phyloP scores from a whole-genome alignment of 352 stramenopile species.

The Phytophthora pistaciae region DNA sequence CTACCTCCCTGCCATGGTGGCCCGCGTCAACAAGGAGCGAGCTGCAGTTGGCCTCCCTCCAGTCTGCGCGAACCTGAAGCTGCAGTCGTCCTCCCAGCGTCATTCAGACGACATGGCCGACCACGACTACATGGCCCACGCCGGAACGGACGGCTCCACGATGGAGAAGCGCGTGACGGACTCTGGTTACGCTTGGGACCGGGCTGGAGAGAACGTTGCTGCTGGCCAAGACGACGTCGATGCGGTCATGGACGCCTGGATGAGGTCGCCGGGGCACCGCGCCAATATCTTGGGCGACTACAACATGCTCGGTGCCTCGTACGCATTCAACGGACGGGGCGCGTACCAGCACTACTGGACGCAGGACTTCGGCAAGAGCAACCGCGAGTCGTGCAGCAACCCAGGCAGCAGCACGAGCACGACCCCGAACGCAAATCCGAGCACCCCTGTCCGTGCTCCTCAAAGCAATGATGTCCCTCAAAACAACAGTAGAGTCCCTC shows the following conservation, averaged over 20 bases:
- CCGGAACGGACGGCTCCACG: conserved; percentile 45
- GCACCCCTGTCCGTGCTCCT: neutral
- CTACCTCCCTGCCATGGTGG: conserved; percentile 38
- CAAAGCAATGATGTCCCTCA: neutral
- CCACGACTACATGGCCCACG: conserved; percentile 59
- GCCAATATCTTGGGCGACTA: conserved; percentile 41
- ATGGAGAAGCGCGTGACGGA: conserved; percentile 46
- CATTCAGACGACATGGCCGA: conserved; percentile 47
- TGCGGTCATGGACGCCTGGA: conserved; percentile 48
- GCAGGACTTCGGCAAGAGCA: conserved; percentile 49
- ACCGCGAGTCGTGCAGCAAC: conserved; percentile 37
- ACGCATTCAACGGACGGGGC: conserved; percentile 27
- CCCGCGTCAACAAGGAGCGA: conserved; percentile 53
- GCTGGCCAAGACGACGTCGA: conserved; percentile 40
- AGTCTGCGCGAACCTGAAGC: conserved; percentile 47
- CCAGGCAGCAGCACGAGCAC: neutral
- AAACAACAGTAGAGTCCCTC: neutral
- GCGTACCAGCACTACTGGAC: conserved; percentile 57
- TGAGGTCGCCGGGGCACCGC: conserved; percentile 41
- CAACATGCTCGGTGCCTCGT: conserved; percentile 42
- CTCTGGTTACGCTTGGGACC: conserved; percentile 51
- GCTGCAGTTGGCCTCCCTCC: conserved; percentile 34
- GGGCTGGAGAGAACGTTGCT: conserved; percentile 44
- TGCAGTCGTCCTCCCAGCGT: conserved; percentile 28
- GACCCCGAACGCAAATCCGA: neutral